Evolutionary conservation across 495 filamentous ascomycete genomes (phyloP).

Genomic region (Durotheca rogersii): DNA sequence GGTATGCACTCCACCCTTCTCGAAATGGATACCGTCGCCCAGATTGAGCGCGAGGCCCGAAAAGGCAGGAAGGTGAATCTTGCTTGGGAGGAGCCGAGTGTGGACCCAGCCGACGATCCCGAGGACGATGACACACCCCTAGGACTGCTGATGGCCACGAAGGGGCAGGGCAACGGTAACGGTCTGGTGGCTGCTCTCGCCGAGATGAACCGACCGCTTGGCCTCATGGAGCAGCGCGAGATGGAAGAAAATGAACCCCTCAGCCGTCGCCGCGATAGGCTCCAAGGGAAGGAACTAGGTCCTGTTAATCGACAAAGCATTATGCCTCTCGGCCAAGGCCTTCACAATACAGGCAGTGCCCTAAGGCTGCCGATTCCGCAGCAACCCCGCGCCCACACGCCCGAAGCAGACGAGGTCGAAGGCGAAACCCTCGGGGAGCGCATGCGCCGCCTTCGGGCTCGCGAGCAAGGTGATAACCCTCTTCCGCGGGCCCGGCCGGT

Average conservation of each 20-base stretch:
- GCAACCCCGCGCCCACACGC: conserved; percentile 35
- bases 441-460: conserved; percentile 63
- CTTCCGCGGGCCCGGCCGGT: conserved; percentile 58
- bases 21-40: conserved; percentile 85
- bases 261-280: conserved; percentile 71
- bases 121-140: conserved; percentile 80
- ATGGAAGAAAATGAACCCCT: conserved; percentile 91
- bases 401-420: conserved; percentile 58
- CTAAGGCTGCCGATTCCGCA: conserved; percentile 33
- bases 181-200: conserved; percentile 54
- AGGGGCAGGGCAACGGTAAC: conserved; percentile 50
- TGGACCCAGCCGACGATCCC: conserved; percentile 39
- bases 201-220: conserved; percentile 65
- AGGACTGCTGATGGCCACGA: conserved; percentile 71
- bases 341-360: conserved; percentile 17
- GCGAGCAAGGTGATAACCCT: conserved; percentile 45
- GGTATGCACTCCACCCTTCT: conserved; percentile 88
- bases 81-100: conserved; percentile 78
- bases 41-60: conserved; percentile 76
- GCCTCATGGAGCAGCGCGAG: conserved; percentile 80
- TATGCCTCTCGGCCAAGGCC: conserved; percentile 38
- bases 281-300: conserved; percentile 57
- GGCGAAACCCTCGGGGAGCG: conserved; percentile 80
- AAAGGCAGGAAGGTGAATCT: conserved; percentile 73
- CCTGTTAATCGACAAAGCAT: conserved; percentile 45